Conservation (phyloP, 805 yeast species). For the Yarrowia sp. region DNA sequence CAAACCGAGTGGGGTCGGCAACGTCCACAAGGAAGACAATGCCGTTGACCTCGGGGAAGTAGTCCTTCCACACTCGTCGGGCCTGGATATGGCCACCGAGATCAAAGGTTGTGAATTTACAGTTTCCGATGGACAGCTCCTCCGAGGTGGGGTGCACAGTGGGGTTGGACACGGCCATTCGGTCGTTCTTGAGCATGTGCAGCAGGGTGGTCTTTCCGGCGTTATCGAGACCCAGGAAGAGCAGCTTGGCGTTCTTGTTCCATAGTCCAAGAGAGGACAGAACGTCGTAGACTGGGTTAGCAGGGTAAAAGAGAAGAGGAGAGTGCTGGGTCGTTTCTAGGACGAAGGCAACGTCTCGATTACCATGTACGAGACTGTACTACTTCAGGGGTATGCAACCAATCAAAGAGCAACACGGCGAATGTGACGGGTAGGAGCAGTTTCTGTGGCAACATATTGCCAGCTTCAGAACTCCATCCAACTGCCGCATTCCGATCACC, state of each 20-base stretch:
- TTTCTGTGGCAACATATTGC: no score
- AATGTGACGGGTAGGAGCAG: no score
- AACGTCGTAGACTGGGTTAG: slow-evolving; percentile 58
- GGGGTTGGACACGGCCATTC: slow-evolving; percentile 96
- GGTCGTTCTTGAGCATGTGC: slow-evolving; percentile 87
- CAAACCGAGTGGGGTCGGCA: slow-evolving; percentile 92
- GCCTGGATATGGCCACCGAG: slow-evolving; percentile 99
- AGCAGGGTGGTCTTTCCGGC: slow-evolving; percentile 94
- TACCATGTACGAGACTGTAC: no score
- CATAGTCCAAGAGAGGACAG: slow-evolving; percentile 75
- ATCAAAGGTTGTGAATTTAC: slow-evolving; percentile 96
- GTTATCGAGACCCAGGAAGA: slow-evolving; percentile 94
- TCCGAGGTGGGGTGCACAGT: slow-evolving; percentile 97
- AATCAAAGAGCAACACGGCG: not conserved
- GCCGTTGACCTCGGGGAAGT: slow-evolving; percentile 98
- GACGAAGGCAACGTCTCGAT: no score
- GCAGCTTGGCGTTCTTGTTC: slow-evolving; percentile 94
- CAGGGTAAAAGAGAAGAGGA: not conserved
- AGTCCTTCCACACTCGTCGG: slow-evolving; percentile 98
- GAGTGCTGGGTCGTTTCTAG: no score
- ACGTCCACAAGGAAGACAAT: slow-evolving; percentile 95
- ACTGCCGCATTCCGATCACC: no score
- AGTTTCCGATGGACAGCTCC: slow-evolving; percentile 93
- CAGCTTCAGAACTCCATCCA: no score
- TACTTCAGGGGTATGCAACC: not conserved